Percentiles rank a stretch among this genome's conserved stretches.
Conservation (phyloP, 2,329 filamentous ascomycete genomes). For the Nemania sp. region DNA sequence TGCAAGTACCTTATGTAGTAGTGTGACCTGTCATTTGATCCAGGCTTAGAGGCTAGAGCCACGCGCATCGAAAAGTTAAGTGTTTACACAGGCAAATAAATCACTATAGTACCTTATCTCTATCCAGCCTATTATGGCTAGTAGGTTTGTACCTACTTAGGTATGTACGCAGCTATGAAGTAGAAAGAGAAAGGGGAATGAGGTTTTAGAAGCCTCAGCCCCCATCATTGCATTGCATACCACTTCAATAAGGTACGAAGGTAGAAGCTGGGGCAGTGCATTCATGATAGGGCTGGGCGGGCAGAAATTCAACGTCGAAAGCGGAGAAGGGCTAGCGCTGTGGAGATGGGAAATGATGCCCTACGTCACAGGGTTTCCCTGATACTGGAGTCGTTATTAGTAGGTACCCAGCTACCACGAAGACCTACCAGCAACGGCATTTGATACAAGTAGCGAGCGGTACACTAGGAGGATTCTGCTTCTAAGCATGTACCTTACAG, state of each 20-base stretch:
- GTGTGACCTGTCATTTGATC: background rate
- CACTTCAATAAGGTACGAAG: background rate
- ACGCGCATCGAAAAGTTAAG: background rate
- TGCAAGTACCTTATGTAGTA: background rate
- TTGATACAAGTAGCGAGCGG: background rate
- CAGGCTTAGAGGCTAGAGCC: no score
- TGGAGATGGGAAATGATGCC: slow-evolving; percentile 18
- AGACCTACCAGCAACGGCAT: background rate
- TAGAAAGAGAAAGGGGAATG: background rate
- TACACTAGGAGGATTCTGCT: no score
- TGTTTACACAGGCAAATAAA: no score
- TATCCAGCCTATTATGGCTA: no score
- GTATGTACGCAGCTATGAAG: slow-evolving; percentile 3
- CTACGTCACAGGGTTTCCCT: slow-evolving; percentile 23
- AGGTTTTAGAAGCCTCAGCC: slow-evolving; percentile 14
- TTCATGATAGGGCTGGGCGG: background rate
- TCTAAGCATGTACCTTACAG: slow-evolving; percentile 2
- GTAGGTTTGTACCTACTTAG: no score
- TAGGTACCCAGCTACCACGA: background rate
- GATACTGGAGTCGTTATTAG: background rate
- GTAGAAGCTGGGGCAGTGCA: background rate
- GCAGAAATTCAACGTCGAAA: no score
- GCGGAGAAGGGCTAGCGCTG: no score
- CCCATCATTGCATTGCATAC: background rate
- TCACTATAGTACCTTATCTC: no score